These are phyloP conservation scores for Pluteus cervinus DNA, from an alignment of 768 basidiomycete species.

Conservation along the genomic window DNA sequence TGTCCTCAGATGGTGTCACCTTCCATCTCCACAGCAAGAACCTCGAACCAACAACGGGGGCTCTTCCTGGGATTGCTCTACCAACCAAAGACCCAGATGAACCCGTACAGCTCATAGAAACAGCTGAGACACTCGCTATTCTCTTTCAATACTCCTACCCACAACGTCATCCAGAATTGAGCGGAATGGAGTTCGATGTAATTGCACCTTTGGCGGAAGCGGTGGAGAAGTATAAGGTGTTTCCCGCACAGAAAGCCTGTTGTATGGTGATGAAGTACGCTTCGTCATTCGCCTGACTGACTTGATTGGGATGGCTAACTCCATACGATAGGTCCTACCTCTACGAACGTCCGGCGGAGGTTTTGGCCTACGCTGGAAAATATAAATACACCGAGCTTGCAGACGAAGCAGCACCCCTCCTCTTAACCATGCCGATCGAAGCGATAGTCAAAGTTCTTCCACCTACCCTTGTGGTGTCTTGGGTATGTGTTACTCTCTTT, in stretches of 20 bases:
- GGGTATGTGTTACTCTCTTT: too few species aligned
- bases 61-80: too few species aligned
- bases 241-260: conserved; percentile 13
- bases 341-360: conserved; percentile 11
- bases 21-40: conserved; percentile 13
- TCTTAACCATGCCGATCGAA: conserved; percentile 1
- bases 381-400: conserved; percentile 15
- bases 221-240: conserved; percentile 17
- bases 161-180: conserved; percentile 14
- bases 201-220: conserved; percentile 15
- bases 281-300: too few species aligned
- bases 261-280: conserved; percentile 13
- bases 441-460: too few species aligned
- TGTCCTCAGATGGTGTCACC: conserved; percentile 9
- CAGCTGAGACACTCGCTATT: conserved; percentile 12
- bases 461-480: too few species aligned
- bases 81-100: too few species aligned
- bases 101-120: too few species aligned
- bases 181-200: conserved; percentile 8
- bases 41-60: conserved; percentile 9
- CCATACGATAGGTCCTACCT: conserved; percentile 12
- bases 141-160: conserved; percentile 15
- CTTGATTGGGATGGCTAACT: too few species aligned
- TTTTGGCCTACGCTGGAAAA: conserved; percentile 14
- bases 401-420: conserved; percentile 12